Evolutionary conservation across 306 rosid species (phyloP), one percentile per base, ranked within the genome.

Genomic region (Pterocarpus macrocarpus): DNA sequence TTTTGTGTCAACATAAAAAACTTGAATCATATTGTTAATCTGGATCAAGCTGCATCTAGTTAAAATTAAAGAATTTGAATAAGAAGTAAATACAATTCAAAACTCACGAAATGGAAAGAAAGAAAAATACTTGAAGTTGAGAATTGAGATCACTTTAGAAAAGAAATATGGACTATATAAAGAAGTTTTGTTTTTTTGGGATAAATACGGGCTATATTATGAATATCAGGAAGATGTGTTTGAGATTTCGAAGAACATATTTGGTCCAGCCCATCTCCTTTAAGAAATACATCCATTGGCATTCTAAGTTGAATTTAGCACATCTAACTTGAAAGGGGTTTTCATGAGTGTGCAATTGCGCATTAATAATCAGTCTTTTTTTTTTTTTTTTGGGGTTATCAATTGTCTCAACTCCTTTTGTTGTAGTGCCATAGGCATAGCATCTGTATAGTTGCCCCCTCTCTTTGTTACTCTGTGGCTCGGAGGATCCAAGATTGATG

Each of bases 91-190:
- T 7, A 22, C 36, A 13, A n/a, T 2, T 34, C 17, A 62, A 76
- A 62, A 33, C 10, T 62, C 58, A 75, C 30, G 45, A 8, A 47
- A 49, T 64, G 39, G 64, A 63, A 76, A 63, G 63, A 47, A n/a
- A 71, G 32, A 14, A 22, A 22, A 15, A 28, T 41, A 8, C 14
- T 65, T 16, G 53, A 76, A 63, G 38, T 16, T 75, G 33, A 39
- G 63, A 47, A 35, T 34, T 75, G 16, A 39, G 63, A 47, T 22
- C 2, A 39, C 36, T 71, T 4, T 15, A 43, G 64, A 53, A 39
- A 52, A 52, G 43, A 28, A 39, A 4, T 39, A 14, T 41, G 59
- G 41, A 64, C 41, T 28, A 28, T 39, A 22, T 22, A 22, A 22
- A 22, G 0, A 22, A 22, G 0, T 22, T 22, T 22, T 22, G 28